These are phyloP conservation scores for Scleroderma citrinum DNA, from an alignment of 768 basidiomycete species.

Conservation along the genomic window DNA sequence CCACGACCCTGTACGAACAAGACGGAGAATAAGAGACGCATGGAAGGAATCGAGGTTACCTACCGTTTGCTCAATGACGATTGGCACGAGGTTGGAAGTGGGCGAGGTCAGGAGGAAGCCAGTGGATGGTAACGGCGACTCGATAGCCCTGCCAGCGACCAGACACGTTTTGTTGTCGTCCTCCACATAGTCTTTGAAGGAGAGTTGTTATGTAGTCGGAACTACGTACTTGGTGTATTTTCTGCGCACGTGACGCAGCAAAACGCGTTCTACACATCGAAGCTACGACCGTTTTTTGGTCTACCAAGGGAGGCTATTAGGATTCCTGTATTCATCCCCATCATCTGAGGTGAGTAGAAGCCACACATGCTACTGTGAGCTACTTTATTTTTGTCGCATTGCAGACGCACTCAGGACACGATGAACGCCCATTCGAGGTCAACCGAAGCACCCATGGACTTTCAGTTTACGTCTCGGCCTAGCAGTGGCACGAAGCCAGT, in stretches of 20 bases:
- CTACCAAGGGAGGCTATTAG: too few species aligned
- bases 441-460: conserved; percentile 86
- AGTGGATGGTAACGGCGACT: conserved; percentile 51
- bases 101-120: conserved; percentile 41
- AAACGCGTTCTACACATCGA: too few species aligned
- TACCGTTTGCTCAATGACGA: conserved; percentile 91
- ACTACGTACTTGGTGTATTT: conserved; percentile 6
- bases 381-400: background rate
- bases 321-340: too few species aligned
- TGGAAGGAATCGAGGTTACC: conserved; percentile 13
- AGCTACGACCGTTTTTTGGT: too few species aligned
- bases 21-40: background rate
- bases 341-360: too few species aligned
- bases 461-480: conserved; percentile 72
- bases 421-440: conserved; percentile 40
- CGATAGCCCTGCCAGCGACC: conserved; percentile 8
- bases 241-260: conserved; percentile 20
- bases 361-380: too few species aligned
- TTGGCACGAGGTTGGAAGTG: conserved; percentile 71
- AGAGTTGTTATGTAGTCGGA: too few species aligned
- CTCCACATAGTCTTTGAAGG: conserved; percentile 18
- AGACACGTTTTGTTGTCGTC: conserved; percentile 14
- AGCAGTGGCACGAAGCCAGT: conserved; percentile 45
- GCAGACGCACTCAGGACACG: conserved; percentile 1
- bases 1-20: conserved; percentile 59